These are phyloP conservation scores for Salvia splendens DNA, from an alignment of 257 asterid genomes.

Conservation along the genomic window DNA sequence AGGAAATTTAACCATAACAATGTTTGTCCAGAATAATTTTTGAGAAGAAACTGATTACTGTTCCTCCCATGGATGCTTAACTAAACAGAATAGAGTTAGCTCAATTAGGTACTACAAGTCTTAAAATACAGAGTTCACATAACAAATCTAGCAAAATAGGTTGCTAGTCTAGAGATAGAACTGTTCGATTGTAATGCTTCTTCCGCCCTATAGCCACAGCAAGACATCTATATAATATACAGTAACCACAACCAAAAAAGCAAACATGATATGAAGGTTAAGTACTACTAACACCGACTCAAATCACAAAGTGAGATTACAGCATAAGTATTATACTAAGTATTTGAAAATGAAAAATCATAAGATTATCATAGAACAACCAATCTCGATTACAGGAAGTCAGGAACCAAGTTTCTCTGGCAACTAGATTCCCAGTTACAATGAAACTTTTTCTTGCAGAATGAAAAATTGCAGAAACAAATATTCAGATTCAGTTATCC, in stretches of 20 bases:
- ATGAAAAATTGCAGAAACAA: not conserved
- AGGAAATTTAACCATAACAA: not conserved
- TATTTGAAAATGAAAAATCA: slow-evolving; percentile 3
- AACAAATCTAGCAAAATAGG: not conserved
- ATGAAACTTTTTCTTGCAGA: not conserved
- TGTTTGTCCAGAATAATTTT: not conserved
- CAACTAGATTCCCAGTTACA: slow-evolving; percentile 19
- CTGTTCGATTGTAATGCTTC: not conserved
- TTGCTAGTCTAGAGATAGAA: not conserved
- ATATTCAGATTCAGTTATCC: not conserved
- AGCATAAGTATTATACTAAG: slow-evolving; percentile 7
- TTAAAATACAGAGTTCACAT: not conserved
- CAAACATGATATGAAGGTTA: not conserved
- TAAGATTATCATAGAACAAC: not conserved
- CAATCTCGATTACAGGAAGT: not conserved
- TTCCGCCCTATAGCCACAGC: not conserved
- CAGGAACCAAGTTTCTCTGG: not conserved
- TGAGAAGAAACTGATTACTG: not conserved
- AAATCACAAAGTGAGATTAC: not conserved
- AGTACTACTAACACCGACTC: not conserved
- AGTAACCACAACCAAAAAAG: not conserved
- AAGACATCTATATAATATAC: not conserved
- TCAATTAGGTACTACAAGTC: not conserved
- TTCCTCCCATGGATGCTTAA: not conserved
- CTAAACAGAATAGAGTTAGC: not conserved